Conservation (phyloP, 2,329 filamentous ascomycete species). For the Thielaviopsis ethacetica region DNA sequence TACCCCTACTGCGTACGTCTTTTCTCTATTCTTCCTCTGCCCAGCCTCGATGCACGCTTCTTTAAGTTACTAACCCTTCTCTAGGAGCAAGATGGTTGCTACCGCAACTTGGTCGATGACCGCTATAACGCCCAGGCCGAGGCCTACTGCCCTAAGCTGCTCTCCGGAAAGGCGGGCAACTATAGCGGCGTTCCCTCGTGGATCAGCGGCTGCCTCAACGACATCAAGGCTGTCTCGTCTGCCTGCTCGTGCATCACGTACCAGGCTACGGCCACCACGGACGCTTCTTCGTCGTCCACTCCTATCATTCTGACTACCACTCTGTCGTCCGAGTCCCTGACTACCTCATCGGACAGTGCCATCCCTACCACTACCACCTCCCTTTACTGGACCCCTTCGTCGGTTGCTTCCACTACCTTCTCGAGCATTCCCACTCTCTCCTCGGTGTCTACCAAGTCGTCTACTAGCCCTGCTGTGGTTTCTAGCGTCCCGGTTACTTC, state of each 20-base stretch:
- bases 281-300: neutral
- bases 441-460: neutral
- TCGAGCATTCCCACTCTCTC: neutral
- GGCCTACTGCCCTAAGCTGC: conserved; percentile 20
- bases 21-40: neutral
- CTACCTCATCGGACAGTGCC: neutral
- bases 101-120: conserved; percentile 20
- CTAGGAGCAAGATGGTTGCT: conserved; percentile 21
- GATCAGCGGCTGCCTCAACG: conserved; percentile 23
- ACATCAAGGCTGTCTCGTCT: conserved; percentile 37
- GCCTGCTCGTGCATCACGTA: conserved; percentile 54
- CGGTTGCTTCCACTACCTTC: neutral
- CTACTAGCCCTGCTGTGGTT: neutral
- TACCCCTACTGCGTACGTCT: conserved; percentile 18
- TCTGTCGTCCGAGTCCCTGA: neutral
- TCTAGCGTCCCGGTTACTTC: neutral
- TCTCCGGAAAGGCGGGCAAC: conserved; percentile 18
- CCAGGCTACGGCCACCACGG: conserved; percentile 4
- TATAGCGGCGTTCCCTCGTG: conserved; percentile 17
- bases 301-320: neutral
- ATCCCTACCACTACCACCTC: neutral
- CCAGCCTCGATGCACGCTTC: no score
- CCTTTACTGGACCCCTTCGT: neutral
- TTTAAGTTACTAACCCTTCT: neutral
- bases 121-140: conserved; percentile 18